These are phyloP conservation scores for Ajuga chamaepitys DNA, from an alignment of 257 asterid genomes.

Conservation along the genomic window DNA sequence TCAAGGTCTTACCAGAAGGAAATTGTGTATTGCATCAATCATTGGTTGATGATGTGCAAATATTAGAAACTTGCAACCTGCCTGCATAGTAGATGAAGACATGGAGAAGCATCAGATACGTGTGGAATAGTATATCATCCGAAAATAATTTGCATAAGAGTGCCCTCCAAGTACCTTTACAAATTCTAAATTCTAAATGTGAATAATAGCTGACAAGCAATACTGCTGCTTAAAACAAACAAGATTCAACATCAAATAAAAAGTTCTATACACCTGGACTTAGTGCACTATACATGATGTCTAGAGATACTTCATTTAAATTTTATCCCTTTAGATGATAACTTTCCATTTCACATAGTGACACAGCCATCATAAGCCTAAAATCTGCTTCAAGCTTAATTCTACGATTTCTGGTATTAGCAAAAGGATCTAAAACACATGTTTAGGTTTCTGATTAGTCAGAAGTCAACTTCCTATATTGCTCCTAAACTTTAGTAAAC, in stretches of 20 bases:
- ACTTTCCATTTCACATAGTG: neutral
- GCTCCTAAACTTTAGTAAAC: constrained; percentile 1
- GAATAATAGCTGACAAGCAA: neutral
- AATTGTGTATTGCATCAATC: constrained; percentile 74
- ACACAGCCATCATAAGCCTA: neutral
- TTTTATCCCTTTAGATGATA: neutral
- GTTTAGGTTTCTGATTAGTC: neutral
- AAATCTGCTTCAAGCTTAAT: neutral
- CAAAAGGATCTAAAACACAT: neutral
- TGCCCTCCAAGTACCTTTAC: neutral
- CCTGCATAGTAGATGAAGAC: constrained; percentile 43
- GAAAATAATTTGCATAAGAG: neutral
- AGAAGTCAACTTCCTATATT: neutral
- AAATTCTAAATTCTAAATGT: neutral
- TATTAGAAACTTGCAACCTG: constrained; percentile 86
- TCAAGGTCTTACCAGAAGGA: constrained; percentile 60
- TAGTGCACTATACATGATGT: neutral
- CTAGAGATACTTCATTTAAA: neutral
- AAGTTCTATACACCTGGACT: neutral
- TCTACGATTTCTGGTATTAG: neutral
- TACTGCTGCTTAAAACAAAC: neutral
- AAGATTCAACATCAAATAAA: neutral
- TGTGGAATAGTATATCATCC: neutral
- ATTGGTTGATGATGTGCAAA: constrained; percentile 91
- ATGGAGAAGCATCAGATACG: neutral